A percentile compares a stretch with the other conserved stretches of the same genome.
phyloP scores from a whole-genome alignment of 305 asterid species.

The Solanum hybrid region DNA sequence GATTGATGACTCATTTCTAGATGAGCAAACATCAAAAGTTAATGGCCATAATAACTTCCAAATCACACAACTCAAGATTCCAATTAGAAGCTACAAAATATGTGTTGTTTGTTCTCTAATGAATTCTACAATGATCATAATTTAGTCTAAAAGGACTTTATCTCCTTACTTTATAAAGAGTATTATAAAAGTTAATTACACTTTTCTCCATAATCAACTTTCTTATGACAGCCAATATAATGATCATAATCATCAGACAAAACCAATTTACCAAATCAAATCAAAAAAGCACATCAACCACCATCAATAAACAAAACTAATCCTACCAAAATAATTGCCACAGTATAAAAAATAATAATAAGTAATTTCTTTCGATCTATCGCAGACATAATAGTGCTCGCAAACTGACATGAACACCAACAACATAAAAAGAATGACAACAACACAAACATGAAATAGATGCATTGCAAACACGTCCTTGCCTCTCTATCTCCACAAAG shows the following conservation, averaged over 20 bases:
- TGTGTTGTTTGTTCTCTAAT: neutral
- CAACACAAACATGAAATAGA: neutral
- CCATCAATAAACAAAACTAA: neutral
- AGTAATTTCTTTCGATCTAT: neutral
- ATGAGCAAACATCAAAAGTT: neutral
- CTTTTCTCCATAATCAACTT: neutral
- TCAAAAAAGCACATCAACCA: neutral
- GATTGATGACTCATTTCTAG: neutral
- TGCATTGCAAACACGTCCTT: neutral
- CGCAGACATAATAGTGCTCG: neutral
- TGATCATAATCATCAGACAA: neutral
- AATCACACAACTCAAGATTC: neutral
- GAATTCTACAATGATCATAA: neutral
- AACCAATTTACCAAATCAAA: slow-evolving; percentile 1
- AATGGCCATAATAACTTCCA: neutral
- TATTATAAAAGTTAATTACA: neutral
- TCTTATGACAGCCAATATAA: neutral
- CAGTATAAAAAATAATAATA: neutral
- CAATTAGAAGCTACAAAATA: neutral
- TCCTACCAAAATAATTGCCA: neutral
- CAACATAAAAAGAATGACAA: neutral
- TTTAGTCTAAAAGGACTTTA: neutral
- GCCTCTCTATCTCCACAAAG: neutral
- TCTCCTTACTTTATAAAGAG: neutral
- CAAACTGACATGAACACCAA: neutral